Evolutionary conservation across 2,329 filamentous ascomycete genomes (phyloP), one percentile per base, ranked within the genome.

Genomic region (Sporothrix schenckii): DNA sequence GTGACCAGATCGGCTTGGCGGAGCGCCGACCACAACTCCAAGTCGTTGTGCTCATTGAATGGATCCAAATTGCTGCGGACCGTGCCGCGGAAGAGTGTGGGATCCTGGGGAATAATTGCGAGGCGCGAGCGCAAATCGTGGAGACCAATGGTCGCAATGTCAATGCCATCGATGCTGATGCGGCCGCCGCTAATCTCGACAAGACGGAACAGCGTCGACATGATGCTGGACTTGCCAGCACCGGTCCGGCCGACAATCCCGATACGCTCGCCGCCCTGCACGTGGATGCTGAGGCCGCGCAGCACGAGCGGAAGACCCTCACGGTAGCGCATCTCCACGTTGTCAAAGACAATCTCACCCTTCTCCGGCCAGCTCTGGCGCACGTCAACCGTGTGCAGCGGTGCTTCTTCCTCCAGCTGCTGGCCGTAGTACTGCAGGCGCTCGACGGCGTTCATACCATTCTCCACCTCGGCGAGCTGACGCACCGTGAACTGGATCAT

Each of bases 391-490:
- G 92, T 90, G 76, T 94, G 91, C 1, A 94, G 84, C 0, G 94
- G 92, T 0, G 94, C 92, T 79, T 98, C 95, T 77, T 97, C 91
- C 73, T 97, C 93, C 4, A 99, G 86, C 75, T 92, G 81, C 0
- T 88, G 92, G 69, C 92, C 94, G 78, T 98, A 98, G 82, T 97
- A 93, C 78, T 93, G 89, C 47, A 98, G 84, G 66, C 95, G 90
- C 81, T 98, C 94, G 0, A 96, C 95, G 0, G 94, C 90, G 79
- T 97, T 98, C 94, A 98, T 98, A 77, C 94, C 93, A 80, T 97
- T 98, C 80, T 98, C 94, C 10, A 98, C 93, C 79, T 97, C 94
- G 34, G 94, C 94, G 9, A 97, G 85, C 80, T 98, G 94, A 21
- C 95, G 88, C 21, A 98, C 92, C 0, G 93, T 94, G 80, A 97